These are phyloP conservation scores for Penicillium longicatenatum DNA, from an alignment of 495 filamentous ascomycete species.

Conservation along the genomic window DNA sequence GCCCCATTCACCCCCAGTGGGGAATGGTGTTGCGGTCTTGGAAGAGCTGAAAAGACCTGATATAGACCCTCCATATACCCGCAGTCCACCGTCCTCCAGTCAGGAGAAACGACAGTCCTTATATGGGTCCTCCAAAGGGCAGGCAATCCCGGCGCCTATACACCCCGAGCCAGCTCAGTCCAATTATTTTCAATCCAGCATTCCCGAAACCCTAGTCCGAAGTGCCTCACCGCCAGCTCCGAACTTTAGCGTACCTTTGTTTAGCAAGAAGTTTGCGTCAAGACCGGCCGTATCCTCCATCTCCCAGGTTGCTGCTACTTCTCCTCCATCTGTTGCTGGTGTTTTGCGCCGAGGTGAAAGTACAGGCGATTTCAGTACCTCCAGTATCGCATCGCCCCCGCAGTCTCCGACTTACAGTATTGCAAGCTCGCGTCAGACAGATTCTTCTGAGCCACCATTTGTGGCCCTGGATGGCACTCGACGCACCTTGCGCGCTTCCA, in stretches of 20 bases:
- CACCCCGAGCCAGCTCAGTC: conserved; percentile 18
- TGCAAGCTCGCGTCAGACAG: conserved; percentile 25
- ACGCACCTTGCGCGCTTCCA: conserved; percentile 33
- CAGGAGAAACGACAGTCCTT: conserved; percentile 32
- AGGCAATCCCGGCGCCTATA: conserved; percentile 10
- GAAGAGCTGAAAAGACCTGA: conserved; percentile 19
- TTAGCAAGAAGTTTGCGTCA: conserved; percentile 46
- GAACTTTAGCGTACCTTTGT: conserved; percentile 55
- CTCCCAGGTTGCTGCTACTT: conserved; percentile 10
- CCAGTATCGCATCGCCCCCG: conserved; percentile 38
- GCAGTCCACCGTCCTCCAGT: conserved; percentile 29
- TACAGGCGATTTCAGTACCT: conserved; percentile 23
- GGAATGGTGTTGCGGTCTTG: conserved; percentile 11
- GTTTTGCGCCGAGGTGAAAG: conserved; percentile 23
- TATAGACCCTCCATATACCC: conserved; percentile 15
- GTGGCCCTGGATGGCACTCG: conserved; percentile 11
- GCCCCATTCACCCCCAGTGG: conserved; percentile 19
- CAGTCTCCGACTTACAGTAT: conserved; percentile 41
- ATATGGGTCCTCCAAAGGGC: conserved; percentile 16
- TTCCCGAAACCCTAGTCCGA: conserved; percentile 32
- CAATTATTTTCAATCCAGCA: conserved; percentile 29
- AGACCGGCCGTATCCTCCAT: conserved; percentile 19
- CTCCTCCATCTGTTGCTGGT: conserved; percentile 18
- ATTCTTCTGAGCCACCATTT: conserved; percentile 22
- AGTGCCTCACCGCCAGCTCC: conserved; percentile 46